Base-by-base conservation (phyloP, 169 alveolate genomes). In the Cystoisospora suis region DNA sequence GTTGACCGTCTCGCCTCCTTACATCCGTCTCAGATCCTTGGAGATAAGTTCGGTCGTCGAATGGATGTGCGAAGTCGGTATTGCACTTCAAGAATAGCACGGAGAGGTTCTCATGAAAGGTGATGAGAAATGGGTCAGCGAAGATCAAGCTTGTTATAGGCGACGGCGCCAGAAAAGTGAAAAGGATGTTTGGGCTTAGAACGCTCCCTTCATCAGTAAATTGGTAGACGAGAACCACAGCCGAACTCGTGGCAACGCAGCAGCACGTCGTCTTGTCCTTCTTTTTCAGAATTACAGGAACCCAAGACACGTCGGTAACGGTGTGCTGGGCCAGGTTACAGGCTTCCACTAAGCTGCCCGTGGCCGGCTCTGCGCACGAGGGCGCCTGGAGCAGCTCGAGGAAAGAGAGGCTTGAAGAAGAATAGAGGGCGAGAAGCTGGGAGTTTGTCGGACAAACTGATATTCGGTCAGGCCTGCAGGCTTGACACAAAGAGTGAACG, bases 201-300 rank as follows among this genome's bases (percentile, higher is more conserved):
- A n/a, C 77, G 42, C 40, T n/a, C 7, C 34, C 34, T n/a, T 65
- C 77, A 15, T 65, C 77, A 44, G 77, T 17, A 20, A 65, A n/a
- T 1, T 65, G 77, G 34, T 32, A 65, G 45, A 65, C 77, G 15
- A 65, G 34, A 44, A 6, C 15, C 36, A 65, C 2, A 4, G 40
- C 77, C 42, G 77, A 12, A 1, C 42, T 1, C 77, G 77, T 1
- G 38, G 77, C 77, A 23, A n/a, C 77, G 77, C 77, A 65, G 42
- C 77, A 65, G 77, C 77, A 65, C 5, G 20, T 7, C 5, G 20
- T 7, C 42, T 5, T 9, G 42, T 65, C 77, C 42, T 65, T 65
- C 44, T 65, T 65, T 44, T 65, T 65, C 77, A 65, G 77, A n/a
- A n/a, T 9, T 44, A 65, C 12, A n/a, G 77, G n/a, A 65, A 65